Percentiles rank a stretch among this genome's conserved stretches.
phyloP scores from a whole-genome alignment of 2,329 filamentous ascomycete genomes.

The Elsinoe batatas region DNA sequence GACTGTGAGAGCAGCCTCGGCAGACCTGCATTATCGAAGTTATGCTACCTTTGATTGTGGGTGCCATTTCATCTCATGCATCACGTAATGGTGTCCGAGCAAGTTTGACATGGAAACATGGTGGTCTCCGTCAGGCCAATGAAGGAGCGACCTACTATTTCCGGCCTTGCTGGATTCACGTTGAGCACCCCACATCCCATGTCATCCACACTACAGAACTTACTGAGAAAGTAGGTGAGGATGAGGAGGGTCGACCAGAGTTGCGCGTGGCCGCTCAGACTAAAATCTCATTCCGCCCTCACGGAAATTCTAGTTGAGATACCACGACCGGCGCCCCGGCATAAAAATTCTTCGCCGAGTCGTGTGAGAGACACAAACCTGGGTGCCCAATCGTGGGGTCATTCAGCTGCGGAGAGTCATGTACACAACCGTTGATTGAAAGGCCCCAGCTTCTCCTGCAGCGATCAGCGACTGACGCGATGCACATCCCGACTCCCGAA shows the following conservation, averaged over 20 bases:
- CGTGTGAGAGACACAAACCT: background rate
- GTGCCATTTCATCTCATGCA: background rate
- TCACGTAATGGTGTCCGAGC: background rate
- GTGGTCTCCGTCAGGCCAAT: background rate
- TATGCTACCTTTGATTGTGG: background rate
- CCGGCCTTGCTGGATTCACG: background rate
- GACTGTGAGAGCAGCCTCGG: background rate
- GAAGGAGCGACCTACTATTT: background rate
- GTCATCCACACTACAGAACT: background rate
- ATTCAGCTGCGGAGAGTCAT: background rate
- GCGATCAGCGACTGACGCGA: slow-evolving; percentile 5
- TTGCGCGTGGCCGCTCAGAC: slow-evolving; percentile 3
- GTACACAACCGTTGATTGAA: background rate
- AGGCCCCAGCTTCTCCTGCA: background rate
- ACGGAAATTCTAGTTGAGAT: background rate
- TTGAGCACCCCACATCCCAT: background rate
- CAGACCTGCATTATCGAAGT: background rate
- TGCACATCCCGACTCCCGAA: slow-evolving; percentile 10
- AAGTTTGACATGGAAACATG: background rate
- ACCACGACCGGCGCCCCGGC: background rate
- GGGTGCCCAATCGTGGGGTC: slow-evolving; percentile 5
- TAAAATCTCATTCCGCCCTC: slow-evolving; percentile 4
- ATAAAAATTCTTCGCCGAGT: background rate
- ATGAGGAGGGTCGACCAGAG: background rate
- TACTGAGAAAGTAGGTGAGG: background rate